phyloP scores from a whole-genome alignment of 2,329 filamentous ascomycete species.

The Claviceps sp. region DNA sequence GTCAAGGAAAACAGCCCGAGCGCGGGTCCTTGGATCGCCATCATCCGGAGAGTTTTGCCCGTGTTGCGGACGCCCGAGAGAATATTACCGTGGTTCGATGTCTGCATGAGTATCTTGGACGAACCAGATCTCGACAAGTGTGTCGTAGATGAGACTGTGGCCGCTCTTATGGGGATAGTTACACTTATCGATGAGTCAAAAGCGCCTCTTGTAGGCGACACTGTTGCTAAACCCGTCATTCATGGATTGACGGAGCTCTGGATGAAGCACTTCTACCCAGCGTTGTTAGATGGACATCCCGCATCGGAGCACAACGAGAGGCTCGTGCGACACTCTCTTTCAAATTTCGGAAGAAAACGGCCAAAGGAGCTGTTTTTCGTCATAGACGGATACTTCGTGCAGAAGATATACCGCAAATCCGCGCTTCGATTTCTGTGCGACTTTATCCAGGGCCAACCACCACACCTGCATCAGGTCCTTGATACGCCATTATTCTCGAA shows the following conservation, averaged over 20 bases:
- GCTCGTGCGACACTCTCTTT: slow-evolving; percentile 36
- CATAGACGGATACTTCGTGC: slow-evolving; percentile 52
- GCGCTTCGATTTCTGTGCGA: slow-evolving; percentile 55
- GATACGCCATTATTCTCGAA: slow-evolving; percentile 60
- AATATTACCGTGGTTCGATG: slow-evolving; percentile 59
- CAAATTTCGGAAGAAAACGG: slow-evolving; percentile 51
- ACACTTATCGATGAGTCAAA: slow-evolving; percentile 47
- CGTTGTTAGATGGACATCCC: slow-evolving; percentile 22
- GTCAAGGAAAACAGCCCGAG: slow-evolving; percentile 43
- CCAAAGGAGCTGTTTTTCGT: slow-evolving; percentile 56
- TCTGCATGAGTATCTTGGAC: slow-evolving; percentile 22
- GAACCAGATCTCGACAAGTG: slow-evolving; percentile 47
- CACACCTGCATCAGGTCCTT: slow-evolving; percentile 60
- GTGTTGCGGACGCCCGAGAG: slow-evolving; percentile 49
- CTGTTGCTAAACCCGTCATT: slow-evolving; percentile 36
- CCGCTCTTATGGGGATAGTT: slow-evolving; percentile 51
- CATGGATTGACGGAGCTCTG: slow-evolving; percentile 43
- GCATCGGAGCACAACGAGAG: slow-evolving; percentile 33
- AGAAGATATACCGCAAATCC: slow-evolving; percentile 48
- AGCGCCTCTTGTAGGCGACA: slow-evolving; percentile 26
- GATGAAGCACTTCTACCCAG: slow-evolving; percentile 34
- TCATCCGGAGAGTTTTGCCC: slow-evolving; percentile 51
- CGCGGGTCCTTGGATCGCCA: slow-evolving; percentile 53
- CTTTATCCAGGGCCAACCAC: slow-evolving; percentile 64
- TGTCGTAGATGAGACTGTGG: slow-evolving; percentile 49